A percentile compares a stretch with the other conserved stretches of the same genome.
Evolutionary conservation across 2,329 filamentous ascomycete genomes (phyloP).

Genomic region (Nigrospora oryzae): DNA sequence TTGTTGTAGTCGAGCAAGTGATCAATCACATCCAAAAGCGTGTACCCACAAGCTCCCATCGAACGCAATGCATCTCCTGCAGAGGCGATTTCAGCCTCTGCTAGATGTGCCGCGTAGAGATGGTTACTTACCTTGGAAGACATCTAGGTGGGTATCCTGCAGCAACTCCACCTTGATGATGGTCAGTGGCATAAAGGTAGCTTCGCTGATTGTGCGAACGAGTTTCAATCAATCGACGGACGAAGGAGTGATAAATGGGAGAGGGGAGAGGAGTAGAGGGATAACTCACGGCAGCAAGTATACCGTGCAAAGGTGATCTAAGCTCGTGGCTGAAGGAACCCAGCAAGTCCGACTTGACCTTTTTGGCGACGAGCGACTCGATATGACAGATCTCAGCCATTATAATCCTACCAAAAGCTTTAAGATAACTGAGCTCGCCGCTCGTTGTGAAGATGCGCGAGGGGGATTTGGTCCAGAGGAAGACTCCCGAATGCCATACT

Average conservation of each 20-base stretch:
- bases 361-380: slow-evolving; percentile 24
- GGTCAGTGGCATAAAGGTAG: neutral
- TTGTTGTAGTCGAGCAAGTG: slow-evolving; percentile 47
- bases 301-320: slow-evolving; percentile 51
- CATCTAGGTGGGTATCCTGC: slow-evolving; percentile 37
- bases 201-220: too few species aligned
- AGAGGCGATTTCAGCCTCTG: neutral
- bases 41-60: slow-evolving; percentile 41
- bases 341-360: slow-evolving; percentile 47
- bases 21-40: slow-evolving; percentile 43
- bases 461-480: slow-evolving; percentile 35
- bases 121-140: slow-evolving; percentile 23
- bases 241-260: too few species aligned
- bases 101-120: neutral
- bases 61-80: slow-evolving; percentile 32
- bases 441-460: slow-evolving; percentile 32
- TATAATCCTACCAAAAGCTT: slow-evolving; percentile 42
- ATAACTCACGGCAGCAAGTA: slow-evolving; percentile 45
- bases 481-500: slow-evolving; percentile 38
- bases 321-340: slow-evolving; percentile 54
- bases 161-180: slow-evolving; percentile 32
- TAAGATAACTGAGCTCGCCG: slow-evolving; percentile 40
- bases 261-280: slow-evolving; percentile 33
- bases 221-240: too few species aligned
- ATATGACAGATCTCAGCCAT: slow-evolving; percentile 46